These are phyloP conservation scores for Calonectria ilicicola DNA, from an alignment of 2,329 filamentous ascomycete genomes.

Conservation along the genomic window DNA sequence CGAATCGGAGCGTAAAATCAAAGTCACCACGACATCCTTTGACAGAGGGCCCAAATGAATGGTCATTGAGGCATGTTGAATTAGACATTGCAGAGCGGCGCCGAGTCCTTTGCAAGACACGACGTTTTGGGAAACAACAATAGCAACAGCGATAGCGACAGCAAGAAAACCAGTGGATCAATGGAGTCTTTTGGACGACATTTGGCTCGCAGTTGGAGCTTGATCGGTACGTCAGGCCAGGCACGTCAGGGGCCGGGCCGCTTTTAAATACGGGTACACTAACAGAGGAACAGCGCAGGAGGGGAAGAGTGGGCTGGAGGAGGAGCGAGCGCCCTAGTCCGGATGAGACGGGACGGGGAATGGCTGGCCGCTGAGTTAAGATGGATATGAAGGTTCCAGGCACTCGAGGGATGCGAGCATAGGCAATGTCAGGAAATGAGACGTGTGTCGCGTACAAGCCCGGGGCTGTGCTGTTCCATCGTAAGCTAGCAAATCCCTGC, in stretches of 20 bases:
- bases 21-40: slow-evolving; percentile 57
- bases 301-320: neutral
- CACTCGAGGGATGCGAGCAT: neutral
- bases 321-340: neutral
- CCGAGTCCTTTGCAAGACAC: slow-evolving; percentile 11
- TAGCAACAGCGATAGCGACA: neutral
- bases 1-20: slow-evolving; percentile 60
- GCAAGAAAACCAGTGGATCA: neutral
- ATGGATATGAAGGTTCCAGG: slow-evolving; percentile 1
- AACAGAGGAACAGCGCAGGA: neutral
- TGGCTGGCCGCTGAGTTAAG: neutral
- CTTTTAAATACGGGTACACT: slow-evolving; percentile 12
- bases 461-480: neutral
- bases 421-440: slow-evolving; percentile 1
- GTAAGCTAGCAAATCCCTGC: neutral
- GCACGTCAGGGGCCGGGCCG: slow-evolving; percentile 2
- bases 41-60: slow-evolving; percentile 55
- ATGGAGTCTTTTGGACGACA: neutral
- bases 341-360: slow-evolving; percentile 2
- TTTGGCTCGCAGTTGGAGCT: neutral
- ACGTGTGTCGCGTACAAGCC: neutral
- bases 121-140: neutral
- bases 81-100: neutral
- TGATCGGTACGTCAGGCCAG: slow-evolving; percentile 5
- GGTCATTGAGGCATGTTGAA: slow-evolving; percentile 47